A percentile compares a stretch with the other conserved stretches of the same genome.
Conservation (phyloP, 1,284 basidiomycete species). For the Schizophyllum amplum region DNA sequence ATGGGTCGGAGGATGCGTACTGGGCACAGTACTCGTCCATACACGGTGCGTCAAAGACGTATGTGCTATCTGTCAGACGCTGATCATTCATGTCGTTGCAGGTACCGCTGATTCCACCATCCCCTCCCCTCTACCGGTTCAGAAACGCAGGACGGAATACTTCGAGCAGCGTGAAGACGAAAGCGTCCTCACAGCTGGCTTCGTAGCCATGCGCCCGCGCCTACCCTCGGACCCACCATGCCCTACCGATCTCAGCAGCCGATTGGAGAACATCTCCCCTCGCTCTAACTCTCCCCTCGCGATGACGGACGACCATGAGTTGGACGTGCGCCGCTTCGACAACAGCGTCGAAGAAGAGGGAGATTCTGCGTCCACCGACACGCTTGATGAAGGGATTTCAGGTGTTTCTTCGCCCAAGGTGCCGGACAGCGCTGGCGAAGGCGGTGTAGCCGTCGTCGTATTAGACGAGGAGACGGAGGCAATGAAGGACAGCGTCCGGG, state of each 20-base stretch:
- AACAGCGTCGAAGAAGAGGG: constrained; percentile 7
- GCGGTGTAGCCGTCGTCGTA: constrained; percentile 12
- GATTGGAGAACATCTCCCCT: neutral
- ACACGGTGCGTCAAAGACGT: constrained; percentile 40
- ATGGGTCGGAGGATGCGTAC: constrained; percentile 58
- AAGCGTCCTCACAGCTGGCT: constrained; percentile 4
- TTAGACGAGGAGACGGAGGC: constrained; percentile 26
- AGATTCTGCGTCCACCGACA: constrained; percentile 8
- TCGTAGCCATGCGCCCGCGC: neutral
- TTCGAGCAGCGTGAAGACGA: neutral
- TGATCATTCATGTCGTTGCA: constrained; percentile 10
- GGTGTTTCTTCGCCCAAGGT: neutral
- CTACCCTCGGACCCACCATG: neutral
- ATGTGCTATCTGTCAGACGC: constrained; percentile 7
- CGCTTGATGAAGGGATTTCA: constrained; percentile 7
- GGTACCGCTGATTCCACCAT: constrained; percentile 46
- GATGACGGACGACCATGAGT: constrained; percentile 2
- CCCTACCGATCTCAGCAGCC: neutral
- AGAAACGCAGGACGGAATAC: neutral
- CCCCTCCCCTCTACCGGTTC: constrained; percentile 33
- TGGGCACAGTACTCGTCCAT: constrained; percentile 65
- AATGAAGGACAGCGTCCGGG: constrained; percentile 33
- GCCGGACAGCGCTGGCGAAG: constrained; percentile 6
- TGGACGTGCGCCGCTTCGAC: neutral
- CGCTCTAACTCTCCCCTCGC: constrained; percentile 4